Evolutionary conservation across 2,329 filamentous ascomycete genomes (phyloP), one percentile per base, ranked within the genome.

Genomic region (Cordyceps farinosa): DNA sequence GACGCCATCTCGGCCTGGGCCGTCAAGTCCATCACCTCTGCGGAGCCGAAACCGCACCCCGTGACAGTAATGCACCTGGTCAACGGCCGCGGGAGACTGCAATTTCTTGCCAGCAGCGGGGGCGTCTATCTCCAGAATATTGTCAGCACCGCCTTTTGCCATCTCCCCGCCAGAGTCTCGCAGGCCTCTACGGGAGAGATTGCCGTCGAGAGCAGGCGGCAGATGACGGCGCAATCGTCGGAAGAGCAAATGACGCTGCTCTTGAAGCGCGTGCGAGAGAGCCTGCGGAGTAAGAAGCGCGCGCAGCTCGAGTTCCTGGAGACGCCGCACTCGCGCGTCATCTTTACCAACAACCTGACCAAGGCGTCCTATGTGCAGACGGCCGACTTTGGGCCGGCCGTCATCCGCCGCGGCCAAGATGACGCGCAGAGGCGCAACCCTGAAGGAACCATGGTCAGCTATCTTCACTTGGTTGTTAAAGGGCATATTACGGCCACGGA

Each of bases 1-100:
- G 79, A 82, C 58, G 69, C 81, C 10, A 66, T 82, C 7, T 69
- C 71, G 1, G 76, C 77, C 0, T 82, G 78, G 76, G 69, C 71
- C 64, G 68, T 72, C 30, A 64, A 66, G 4, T 40, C 64, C 9
- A 62, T 71, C 29, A 59, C 61, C 30, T 32, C 62, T 13, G 50
- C 65, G 29, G 58, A 64, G 56, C 50, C 65, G 6, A 29, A 53
- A 30, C 52, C 64, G n/a, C 61, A 68, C 7, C 64, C 70, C 9
- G 65, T 68, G 11, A 63, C 70, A 1, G 47, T 71, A 3, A 51
- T 58, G 57, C 64, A 65, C 45, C 65, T 68, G 17, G 56, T 70
- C 48, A 69, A 72, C 45, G 65, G 66, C 3, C 69, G 61, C 3
- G 38, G 48, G 13, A n/a, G 61, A 13, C 13, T 63, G n/a, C n/a